A percentile compares a stretch with the other conserved stretches of the same genome.
phyloP scores from a whole-genome alignment of 352 stramenopile species.

The Phytopythium helicoides region DNA sequence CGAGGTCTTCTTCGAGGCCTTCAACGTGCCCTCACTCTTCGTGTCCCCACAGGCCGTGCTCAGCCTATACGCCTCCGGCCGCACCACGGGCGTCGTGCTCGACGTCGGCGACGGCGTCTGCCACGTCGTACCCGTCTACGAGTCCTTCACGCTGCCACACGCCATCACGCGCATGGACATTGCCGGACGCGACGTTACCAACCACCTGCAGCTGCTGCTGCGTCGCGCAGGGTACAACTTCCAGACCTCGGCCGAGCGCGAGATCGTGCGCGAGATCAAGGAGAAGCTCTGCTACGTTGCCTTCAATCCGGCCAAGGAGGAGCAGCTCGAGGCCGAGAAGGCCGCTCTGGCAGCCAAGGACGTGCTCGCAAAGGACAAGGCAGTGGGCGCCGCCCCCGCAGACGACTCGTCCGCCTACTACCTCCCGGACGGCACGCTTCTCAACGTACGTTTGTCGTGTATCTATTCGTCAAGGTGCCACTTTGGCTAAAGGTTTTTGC shows the following conservation, averaged over 20 bases:
- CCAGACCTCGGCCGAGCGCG: constrained; percentile 84
- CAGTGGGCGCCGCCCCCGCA: constrained; percentile 16
- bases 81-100: constrained; percentile 84
- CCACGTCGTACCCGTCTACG: constrained; percentile 86
- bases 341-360: constrained; percentile 45
- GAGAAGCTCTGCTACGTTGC: constrained; percentile 86
- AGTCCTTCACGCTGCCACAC: constrained; percentile 79
- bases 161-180: constrained; percentile 81
- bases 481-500: too few relatives aligned
- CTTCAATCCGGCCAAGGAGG: constrained; percentile 82
- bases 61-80: constrained; percentile 86
- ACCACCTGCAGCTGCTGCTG: constrained; percentile 73
- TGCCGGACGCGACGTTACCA: constrained; percentile 82
- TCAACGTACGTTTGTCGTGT: constrained; percentile 49
- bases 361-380: constrained; percentile 51
- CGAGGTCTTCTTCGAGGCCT: constrained; percentile 87
- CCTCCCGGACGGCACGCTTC: constrained; percentile 76
- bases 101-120: constrained; percentile 88
- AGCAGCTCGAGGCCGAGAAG: constrained; percentile 77
- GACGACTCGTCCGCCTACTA: constrained; percentile 76
- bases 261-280: constrained; percentile 89
- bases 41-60: constrained; percentile 85
- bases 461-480: background rate
- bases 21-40: constrained; percentile 86
- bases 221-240: constrained; percentile 83